Evolutionary conservation across 257 asterid species (phyloP).

Genomic region (Fraxinus pennsylvanica): DNA sequence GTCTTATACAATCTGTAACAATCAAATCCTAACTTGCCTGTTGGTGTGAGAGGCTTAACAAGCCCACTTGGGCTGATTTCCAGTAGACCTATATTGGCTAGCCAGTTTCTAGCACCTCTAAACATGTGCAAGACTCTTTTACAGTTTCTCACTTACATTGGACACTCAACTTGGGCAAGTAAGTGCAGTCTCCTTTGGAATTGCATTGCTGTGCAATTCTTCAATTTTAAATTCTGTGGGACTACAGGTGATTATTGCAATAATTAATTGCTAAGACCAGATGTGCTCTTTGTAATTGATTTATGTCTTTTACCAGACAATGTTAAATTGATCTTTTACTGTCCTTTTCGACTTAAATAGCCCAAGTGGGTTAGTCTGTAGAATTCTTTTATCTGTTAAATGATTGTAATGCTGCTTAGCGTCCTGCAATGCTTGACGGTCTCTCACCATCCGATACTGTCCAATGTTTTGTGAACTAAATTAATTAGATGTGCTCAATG

Average conservation of each 20-base stretch:
- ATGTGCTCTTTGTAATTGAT: not conserved
- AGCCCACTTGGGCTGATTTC: not conserved
- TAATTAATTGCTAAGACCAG: not conserved
- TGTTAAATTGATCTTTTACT: not conserved
- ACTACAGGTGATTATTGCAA: not conserved
- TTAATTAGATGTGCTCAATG: conserved; percentile 25
- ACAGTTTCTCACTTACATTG: not conserved
- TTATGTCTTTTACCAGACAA: not conserved
- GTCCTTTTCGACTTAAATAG: not conserved
- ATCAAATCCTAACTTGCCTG: not conserved
- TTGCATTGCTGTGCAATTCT: not conserved
- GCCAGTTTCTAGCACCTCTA: not conserved
- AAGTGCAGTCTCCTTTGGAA: not conserved
- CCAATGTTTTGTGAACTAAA: conserved; percentile 1
- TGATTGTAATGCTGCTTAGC: not conserved
- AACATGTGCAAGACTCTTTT: not conserved
- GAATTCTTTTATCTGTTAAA: not conserved
- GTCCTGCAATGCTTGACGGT: conserved; percentile 5
- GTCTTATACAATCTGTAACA: not conserved
- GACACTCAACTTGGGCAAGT: not conserved
- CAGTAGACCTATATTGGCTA: not conserved
- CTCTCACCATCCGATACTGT: not conserved
- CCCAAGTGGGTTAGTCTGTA: not conserved
- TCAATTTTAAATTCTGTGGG: not conserved
- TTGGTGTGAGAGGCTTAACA: conserved; percentile 2